Percentiles rank a stretch among this genome's conserved stretches.
Conservation (phyloP, 768 basidiomycete species). For the Bullera alba region DNA sequence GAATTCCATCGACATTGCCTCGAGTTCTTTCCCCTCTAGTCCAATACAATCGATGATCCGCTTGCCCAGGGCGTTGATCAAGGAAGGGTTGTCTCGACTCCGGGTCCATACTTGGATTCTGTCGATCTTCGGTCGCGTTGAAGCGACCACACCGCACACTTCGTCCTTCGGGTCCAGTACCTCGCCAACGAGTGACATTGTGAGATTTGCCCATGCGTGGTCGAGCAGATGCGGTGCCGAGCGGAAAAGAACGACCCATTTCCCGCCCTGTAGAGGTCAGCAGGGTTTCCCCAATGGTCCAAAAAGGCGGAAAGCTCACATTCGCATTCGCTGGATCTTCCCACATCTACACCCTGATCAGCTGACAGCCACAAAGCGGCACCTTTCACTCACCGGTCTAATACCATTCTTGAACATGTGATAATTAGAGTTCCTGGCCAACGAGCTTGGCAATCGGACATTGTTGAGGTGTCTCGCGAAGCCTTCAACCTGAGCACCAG, state of each 20-base stretch:
- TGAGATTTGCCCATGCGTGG: slow-evolving; percentile 81
- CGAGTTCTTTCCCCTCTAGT: slow-evolving; percentile 60
- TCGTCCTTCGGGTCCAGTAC: slow-evolving; percentile 60
- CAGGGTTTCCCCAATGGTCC: neutral
- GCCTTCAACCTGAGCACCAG: slow-evolving; percentile 28
- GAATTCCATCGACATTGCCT: slow-evolving; percentile 81
- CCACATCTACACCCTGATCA: slow-evolving; percentile 61
- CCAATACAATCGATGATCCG: slow-evolving; percentile 75
- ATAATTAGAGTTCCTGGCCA: slow-evolving; percentile 86
- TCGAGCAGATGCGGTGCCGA: slow-evolving; percentile 66
- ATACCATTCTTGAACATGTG: slow-evolving; percentile 72
- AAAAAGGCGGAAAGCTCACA: slow-evolving; percentile 12
- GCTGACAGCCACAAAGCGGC: neutral
- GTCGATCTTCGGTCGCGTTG: slow-evolving; percentile 75
- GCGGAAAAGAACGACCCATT: slow-evolving; percentile 93
- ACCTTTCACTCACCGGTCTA: too few relatives aligned
- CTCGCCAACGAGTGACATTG: slow-evolving; percentile 85
- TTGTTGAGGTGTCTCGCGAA: slow-evolving; percentile 42
- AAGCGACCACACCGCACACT: slow-evolving; percentile 72
- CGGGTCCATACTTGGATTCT: slow-evolving; percentile 88
- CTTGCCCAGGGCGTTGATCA: slow-evolving; percentile 75
- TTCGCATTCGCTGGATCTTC: slow-evolving; percentile 85
- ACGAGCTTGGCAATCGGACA: slow-evolving; percentile 57
- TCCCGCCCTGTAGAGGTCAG: slow-evolving; percentile 56
- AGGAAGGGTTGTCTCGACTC: slow-evolving; percentile 75